Percentiles rank a stretch among this genome's conserved stretches.
Conservation (phyloP, 116 monocot species). For the Iris pallida region DNA sequence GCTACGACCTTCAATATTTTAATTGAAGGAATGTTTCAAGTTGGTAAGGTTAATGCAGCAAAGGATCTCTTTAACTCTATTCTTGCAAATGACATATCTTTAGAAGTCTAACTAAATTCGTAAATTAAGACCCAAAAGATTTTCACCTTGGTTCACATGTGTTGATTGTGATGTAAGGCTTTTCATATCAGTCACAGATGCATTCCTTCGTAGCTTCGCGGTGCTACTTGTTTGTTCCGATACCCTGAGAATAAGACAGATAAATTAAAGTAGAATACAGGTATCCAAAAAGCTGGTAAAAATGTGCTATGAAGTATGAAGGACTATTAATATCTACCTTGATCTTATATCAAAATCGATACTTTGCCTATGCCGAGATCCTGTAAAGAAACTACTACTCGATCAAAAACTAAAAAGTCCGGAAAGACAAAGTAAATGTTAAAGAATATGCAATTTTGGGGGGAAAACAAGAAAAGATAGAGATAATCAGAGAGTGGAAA, state of each 20-base stretch:
- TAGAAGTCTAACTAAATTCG: neutral
- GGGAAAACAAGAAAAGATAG: neutral
- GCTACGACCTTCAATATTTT: no score
- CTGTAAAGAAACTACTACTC: constrained; percentile 24
- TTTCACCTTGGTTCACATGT: constrained; percentile 44
- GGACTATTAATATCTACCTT: constrained; percentile 33
- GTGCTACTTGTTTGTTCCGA: constrained; percentile 25
- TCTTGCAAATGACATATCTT: no score
- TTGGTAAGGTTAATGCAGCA: no score
- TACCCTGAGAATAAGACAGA: constrained; percentile 24
- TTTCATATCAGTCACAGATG: constrained; percentile 73
- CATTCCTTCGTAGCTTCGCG: constrained; percentile 61
- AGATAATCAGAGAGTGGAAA: no score
- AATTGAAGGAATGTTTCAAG: no score
- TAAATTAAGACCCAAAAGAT: constrained; percentile 6
- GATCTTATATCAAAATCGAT: constrained; percentile 52
- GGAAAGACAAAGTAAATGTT: neutral
- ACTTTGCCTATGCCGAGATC: constrained; percentile 55
- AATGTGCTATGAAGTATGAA: neutral
- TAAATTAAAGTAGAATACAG: no score
- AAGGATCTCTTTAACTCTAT: no score
- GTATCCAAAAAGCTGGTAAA: no score
- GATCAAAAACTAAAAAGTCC: neutral
- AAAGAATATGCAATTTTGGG: neutral
- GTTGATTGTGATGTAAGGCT: constrained; percentile 35